Evolutionary conservation across 139 green algal genomes (phyloP).

Genomic region (Coccomyxa sp.): DNA sequence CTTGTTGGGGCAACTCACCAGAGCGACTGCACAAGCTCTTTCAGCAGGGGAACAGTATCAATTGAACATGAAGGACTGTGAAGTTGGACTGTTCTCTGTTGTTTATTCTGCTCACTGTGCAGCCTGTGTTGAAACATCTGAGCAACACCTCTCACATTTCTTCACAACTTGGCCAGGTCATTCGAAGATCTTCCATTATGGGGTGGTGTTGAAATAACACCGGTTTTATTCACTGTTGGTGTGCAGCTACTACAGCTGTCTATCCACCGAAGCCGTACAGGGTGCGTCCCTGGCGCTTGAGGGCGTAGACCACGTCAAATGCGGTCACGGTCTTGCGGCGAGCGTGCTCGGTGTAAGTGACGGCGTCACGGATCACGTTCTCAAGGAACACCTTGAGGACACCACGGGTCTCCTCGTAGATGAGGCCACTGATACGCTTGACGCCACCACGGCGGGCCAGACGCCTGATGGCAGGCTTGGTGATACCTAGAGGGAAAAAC

Average conservation of each 20-base stretch:
- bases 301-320: conserved; percentile 92
- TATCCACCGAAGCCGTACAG: conserved; percentile 96
- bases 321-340: conserved; percentile 94
- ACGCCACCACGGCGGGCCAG: conserved; percentile 80
- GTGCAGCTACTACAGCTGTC: conserved; percentile 23
- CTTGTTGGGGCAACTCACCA: too few relatives aligned
- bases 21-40: too few relatives aligned
- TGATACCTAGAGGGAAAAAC: conserved; percentile 62
- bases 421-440: conserved; percentile 83
- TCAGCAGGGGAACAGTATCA: too few relatives aligned
- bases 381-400: conserved; percentile 88
- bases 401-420: conserved; percentile 85
- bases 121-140: too few relatives aligned
- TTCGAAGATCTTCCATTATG: background rate
- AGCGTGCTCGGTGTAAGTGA: conserved; percentile 98
- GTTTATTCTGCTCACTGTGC: too few relatives aligned
- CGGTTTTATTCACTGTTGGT: background rate
- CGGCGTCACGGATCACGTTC: conserved; percentile 88
- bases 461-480: conserved; percentile 78
- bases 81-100: too few relatives aligned
- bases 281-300: conserved; percentile 94
- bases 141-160: too few relatives aligned
- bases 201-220: conserved; percentile 28
- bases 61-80: too few relatives aligned
- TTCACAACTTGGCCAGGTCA: too few relatives aligned